These are phyloP conservation scores for Pichia insulana DNA, from an alignment of 805 yeast genomes.

Conservation along the genomic window DNA sequence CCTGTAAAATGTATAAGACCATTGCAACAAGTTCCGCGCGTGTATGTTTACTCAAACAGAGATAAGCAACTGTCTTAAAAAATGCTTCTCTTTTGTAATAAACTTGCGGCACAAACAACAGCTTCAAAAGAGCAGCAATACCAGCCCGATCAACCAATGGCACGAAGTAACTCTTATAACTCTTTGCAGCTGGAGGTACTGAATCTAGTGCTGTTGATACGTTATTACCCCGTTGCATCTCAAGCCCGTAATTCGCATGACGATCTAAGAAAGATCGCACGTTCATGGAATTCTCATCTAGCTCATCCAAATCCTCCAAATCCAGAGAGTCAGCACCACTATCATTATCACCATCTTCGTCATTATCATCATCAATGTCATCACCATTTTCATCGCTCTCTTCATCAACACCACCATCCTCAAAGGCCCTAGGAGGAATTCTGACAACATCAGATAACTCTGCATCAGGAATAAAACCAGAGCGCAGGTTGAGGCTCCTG, in stretches of 20 bases:
- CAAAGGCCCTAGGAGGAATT: constrained; percentile 19
- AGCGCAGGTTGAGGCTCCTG: constrained; percentile 4
- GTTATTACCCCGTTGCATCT: constrained; percentile 4
- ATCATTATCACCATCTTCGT: constrained; percentile 16
- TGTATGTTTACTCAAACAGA: constrained; percentile 72
- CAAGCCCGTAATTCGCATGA: not conserved
- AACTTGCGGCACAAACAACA: constrained; percentile 66
- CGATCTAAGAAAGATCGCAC: not conserved
- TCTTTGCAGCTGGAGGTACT: constrained; percentile 18
- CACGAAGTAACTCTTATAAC: constrained; percentile 37
- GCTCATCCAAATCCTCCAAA: constrained; percentile 16
- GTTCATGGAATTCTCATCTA: constrained; percentile 9
- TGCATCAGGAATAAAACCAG: constrained; percentile 22
- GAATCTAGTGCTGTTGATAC: constrained; percentile 4
- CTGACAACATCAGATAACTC: constrained; percentile 17
- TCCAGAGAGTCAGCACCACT: constrained; percentile 14
- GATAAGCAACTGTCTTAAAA: constrained; percentile 53
- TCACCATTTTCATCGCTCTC: constrained; percentile 13
- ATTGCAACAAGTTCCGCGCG: constrained; percentile 66
- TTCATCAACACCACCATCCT: constrained; percentile 12
- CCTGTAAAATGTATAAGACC: constrained; percentile 60
- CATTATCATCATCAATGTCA: constrained; percentile 12
- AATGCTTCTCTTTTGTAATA: constrained; percentile 52
- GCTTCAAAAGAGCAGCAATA: constrained; percentile 59
- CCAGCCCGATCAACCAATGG: constrained; percentile 73